Conservation (phyloP, 2,329 filamentous ascomycete species). For the Akanthomyces uredinophilus region DNA sequence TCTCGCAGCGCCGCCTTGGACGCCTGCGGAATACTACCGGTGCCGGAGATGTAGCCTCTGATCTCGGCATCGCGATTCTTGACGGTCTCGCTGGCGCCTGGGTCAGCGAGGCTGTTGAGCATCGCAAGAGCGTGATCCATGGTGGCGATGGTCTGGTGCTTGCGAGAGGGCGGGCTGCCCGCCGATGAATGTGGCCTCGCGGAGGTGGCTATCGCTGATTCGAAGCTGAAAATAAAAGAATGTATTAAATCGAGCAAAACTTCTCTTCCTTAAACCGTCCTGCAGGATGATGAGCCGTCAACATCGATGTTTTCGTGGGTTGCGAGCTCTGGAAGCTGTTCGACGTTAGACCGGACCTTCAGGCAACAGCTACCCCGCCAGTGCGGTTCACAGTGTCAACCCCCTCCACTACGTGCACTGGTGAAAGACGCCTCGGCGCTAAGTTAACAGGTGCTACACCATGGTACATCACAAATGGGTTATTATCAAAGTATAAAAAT, state of each 20-base stretch:
- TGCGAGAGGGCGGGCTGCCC: neutral
- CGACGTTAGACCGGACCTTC: slow-evolving; percentile 4
- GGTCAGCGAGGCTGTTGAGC: slow-evolving; percentile 39
- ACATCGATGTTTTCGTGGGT: neutral
- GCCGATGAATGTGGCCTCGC: neutral
- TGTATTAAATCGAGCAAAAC: neutral
- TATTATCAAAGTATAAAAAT: neutral
- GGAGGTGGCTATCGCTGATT: neutral
- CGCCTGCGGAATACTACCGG: slow-evolving; percentile 35
- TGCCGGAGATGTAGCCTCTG: slow-evolving; percentile 31
- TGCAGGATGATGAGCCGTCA: neutral
- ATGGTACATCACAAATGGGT: neutral
- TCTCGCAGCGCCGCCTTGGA: slow-evolving; percentile 27
- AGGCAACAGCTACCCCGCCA: slow-evolving; percentile 6
- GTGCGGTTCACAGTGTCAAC: neutral
- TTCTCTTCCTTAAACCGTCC: neutral
- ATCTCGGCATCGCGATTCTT: slow-evolving; percentile 37
- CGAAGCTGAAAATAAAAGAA: neutral
- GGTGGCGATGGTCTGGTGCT: slow-evolving; percentile 12
- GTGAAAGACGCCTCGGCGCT: neutral
- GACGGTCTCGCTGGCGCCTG: slow-evolving; percentile 22
- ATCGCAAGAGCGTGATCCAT: slow-evolving; percentile 28
- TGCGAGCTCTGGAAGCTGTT: slow-evolving; percentile 1
- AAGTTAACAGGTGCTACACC: neutral
- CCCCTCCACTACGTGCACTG: too few species aligned